A percentile compares a stretch with the other conserved stretches of the same genome.
Evolutionary conservation across 495 filamentous ascomycete species (phyloP).

Genomic region (Hypoxylon lienhwacheense): DNA sequence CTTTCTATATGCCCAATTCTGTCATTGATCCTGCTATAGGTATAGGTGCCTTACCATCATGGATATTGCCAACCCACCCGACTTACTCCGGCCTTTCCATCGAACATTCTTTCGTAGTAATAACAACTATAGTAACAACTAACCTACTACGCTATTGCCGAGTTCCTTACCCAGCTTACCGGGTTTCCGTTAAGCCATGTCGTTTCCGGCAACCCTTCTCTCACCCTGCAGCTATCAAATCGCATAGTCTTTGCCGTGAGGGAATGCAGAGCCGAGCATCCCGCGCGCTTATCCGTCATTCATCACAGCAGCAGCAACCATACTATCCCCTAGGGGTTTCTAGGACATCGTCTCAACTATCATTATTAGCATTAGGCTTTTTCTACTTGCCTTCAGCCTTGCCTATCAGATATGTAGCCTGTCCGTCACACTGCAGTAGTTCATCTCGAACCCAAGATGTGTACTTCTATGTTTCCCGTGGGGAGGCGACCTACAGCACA

Average conservation of each 20-base stretch:
- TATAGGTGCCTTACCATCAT: constrained; percentile 26
- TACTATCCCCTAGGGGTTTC: constrained; percentile 1
- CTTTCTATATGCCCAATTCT: constrained; percentile 28
- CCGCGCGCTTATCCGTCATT: constrained; percentile 22
- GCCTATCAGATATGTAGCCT: constrained; percentile 30
- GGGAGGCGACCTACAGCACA: no score
- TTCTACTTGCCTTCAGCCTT: constrained; percentile 24
- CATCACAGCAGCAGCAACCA: constrained; percentile 5
- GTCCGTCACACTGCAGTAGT: constrained; percentile 35
- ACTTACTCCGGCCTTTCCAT: constrained; percentile 31
- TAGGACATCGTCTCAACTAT: neutral
- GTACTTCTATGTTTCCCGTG: constrained; percentile 13
- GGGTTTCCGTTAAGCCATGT: constrained; percentile 22
- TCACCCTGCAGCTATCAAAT: constrained; percentile 26
- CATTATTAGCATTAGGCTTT: neutral
- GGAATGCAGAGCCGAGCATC: constrained; percentile 19
- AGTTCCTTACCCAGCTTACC: constrained; percentile 28
- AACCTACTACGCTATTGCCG: constrained; percentile 27
- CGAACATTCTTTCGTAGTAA: constrained; percentile 20
- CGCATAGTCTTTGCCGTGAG: constrained; percentile 11
- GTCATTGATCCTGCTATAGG: constrained; percentile 13
- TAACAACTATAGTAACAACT: constrained; percentile 11
- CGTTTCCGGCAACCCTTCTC: constrained; percentile 7
- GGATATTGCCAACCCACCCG: constrained; percentile 18
- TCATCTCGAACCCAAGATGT: constrained; percentile 29